Evolutionary conservation across 2,329 filamentous ascomycete genomes (phyloP), one percentile per base, ranked within the genome.

Genomic region (Xylariaceae sp.): DNA sequence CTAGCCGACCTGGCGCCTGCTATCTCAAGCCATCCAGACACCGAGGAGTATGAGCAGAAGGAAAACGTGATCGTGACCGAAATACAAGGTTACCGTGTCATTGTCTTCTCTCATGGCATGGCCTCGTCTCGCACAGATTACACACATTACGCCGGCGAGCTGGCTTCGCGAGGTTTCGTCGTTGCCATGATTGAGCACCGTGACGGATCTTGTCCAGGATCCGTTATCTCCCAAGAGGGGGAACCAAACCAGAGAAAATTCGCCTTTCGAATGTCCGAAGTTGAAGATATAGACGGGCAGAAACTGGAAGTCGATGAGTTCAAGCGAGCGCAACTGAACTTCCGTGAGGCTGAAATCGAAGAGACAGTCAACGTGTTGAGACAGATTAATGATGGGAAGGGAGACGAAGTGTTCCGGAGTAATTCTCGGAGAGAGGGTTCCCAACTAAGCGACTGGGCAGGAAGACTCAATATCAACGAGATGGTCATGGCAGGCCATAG

Each of bases 401-500:
- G 74, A 7, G 55, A 60, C 3, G 60, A 65, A 14, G 42, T 75
- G 31, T 69, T 64, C 50, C 46, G 57, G 22, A 54, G 63, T 2
- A 86, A 79, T 69, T 68, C 74, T 10, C 76, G 74, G 57, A 62
- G 56, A 34, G 81, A 79, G 64, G 80, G 75, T 42, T 61, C 60
- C 18, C 68, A 69, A 55, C 73, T 84, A 1, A 60, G 70, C 3
- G 67, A 69, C 14, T 88, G 83, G 75, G 65, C 71, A 34, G 68
- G 70, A 50, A 75, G 82, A 10, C 74, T 88, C 6, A 76, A 85
- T 63, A 71, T 78, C 42, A 69, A 75, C 31, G 73, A 77, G 34
- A 74, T 85, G 58, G 75, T 81, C 42, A 73, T 87, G 9, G 79
- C 73, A 3, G 84, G 84, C 0, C 84, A 88, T 63, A 86, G 82